phyloP scores from a whole-genome alignment of 208 protist species.

The Leishmania guyanensis region DNA sequence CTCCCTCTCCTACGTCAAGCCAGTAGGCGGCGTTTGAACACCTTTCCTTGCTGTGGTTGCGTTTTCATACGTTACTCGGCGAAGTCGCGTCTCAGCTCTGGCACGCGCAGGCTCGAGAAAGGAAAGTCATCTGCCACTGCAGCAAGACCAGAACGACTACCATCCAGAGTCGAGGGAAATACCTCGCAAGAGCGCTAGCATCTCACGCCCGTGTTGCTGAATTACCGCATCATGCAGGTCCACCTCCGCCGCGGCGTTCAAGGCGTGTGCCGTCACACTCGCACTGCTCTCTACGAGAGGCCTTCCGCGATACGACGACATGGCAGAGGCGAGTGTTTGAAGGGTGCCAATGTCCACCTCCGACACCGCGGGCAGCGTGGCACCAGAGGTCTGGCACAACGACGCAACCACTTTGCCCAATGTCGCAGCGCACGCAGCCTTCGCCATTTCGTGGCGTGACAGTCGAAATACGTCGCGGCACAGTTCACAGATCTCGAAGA shows the following conservation, averaged over 20 bases:
- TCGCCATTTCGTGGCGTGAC: conserved; percentile 69
- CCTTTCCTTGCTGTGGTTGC: neutral
- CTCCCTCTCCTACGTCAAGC: neutral
- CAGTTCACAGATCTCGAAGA: conserved; percentile 41
- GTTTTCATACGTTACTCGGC: neutral
- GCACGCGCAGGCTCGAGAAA: neutral
- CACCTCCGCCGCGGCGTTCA: neutral
- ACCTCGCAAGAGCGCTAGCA: conserved; percentile 30
- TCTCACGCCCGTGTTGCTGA: conserved; percentile 52
- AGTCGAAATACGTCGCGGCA: conserved; percentile 79
- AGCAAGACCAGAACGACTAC: neutral
- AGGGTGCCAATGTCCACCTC: conserved; percentile 29
- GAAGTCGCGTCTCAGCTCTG: neutral
- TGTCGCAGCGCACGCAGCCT: conserved; percentile 75
- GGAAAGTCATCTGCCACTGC: neutral
- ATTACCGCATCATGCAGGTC: conserved; percentile 68
- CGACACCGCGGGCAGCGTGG: conserved; percentile 15
- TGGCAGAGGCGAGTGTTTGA: conserved; percentile 31
- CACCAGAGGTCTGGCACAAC: conserved; percentile 19
- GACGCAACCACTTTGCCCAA: conserved; percentile 32
- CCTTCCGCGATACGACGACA: conserved; percentile 37
- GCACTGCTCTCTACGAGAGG: neutral
- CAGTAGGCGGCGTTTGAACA: neutral
- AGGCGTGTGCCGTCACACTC: neutral
- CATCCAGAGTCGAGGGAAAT: neutral